These are phyloP conservation scores for Trichocladium uniseriatum DNA, from an alignment of 495 filamentous ascomycete species.

Conservation along the genomic window DNA sequence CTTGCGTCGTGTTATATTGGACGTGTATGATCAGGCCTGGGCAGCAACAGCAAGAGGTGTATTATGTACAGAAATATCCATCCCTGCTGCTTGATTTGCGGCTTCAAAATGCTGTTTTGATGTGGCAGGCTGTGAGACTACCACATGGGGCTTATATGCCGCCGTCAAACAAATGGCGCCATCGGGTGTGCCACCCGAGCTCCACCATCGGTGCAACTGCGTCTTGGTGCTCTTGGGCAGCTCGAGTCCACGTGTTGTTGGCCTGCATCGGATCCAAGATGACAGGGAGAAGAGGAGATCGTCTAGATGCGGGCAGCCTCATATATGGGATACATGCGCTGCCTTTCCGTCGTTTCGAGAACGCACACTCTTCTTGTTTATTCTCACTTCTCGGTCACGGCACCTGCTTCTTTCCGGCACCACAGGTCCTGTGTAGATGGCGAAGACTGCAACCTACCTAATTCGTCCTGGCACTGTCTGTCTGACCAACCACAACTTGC, in stretches of 20 bases:
- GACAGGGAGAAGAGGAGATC: no score
- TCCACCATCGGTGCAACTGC: no score
- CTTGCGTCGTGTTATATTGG: no score
- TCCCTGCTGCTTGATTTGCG: neutral
- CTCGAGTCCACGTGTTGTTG: neutral
- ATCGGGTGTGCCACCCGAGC: neutral
- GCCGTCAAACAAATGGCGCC: neutral
- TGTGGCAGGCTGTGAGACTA: constrained; percentile 12
- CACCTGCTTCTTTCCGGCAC: no score
- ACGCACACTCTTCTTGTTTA: no score
- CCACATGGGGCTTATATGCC: neutral
- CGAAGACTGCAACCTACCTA: neutral
- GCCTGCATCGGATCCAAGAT: no score
- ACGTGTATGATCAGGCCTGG: no score
- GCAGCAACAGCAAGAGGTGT: no score
- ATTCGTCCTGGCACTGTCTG: neutral
- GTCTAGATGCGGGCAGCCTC: constrained; percentile 1
- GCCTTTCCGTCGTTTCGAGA: no score
- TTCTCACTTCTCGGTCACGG: no score
- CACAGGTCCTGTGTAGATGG: neutral
- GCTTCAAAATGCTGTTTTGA: neutral
- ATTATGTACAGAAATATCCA: no score
- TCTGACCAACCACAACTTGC: neutral
- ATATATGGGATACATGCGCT: neutral
- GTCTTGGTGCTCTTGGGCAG: no score